These are phyloP conservation scores for Puccinellia tenuiflora DNA, from an alignment of 176 grass and related monocot genomes.

Conservation along the genomic window DNA sequence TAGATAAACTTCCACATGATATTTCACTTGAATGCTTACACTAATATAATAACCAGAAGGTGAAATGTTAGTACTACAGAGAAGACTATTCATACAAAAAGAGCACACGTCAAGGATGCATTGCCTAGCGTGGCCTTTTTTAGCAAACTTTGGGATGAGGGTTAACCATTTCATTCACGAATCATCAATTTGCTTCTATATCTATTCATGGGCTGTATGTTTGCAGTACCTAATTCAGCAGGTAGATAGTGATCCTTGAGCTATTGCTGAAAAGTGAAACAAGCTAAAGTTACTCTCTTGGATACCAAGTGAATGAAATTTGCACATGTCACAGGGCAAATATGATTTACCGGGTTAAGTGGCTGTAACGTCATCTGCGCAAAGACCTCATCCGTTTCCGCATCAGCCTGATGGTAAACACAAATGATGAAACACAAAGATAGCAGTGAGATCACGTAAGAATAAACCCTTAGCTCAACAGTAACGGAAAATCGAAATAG, in stretches of 20 bases:
- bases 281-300: slow-evolving; percentile 22
- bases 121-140: too few species aligned
- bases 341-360: slow-evolving; percentile 62
- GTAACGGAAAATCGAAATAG: too few species aligned
- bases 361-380: slow-evolving; percentile 95
- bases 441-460: neutral
- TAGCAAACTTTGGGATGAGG: too few species aligned
- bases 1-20: slow-evolving; percentile 2
- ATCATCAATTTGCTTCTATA: too few species aligned
- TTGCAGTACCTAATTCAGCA: slow-evolving; percentile 70
- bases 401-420: slow-evolving; percentile 58
- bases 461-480: too few species aligned
- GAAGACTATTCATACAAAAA: too few species aligned
- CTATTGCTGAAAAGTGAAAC: slow-evolving; percentile 65
- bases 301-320: neutral
- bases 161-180: too few species aligned
- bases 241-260: slow-evolving; percentile 88
- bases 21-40: too few species aligned
- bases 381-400: slow-evolving; percentile 90
- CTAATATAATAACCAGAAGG: too few species aligned
- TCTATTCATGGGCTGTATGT: slow-evolving; percentile 75
- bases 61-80: too few species aligned
- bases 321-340: slow-evolving; percentile 4
- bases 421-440: slow-evolving; percentile 5
- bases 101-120: too few species aligned